Base-by-base conservation (phyloP, 257 asterid species). In the Nemophila menziesii region DNA sequence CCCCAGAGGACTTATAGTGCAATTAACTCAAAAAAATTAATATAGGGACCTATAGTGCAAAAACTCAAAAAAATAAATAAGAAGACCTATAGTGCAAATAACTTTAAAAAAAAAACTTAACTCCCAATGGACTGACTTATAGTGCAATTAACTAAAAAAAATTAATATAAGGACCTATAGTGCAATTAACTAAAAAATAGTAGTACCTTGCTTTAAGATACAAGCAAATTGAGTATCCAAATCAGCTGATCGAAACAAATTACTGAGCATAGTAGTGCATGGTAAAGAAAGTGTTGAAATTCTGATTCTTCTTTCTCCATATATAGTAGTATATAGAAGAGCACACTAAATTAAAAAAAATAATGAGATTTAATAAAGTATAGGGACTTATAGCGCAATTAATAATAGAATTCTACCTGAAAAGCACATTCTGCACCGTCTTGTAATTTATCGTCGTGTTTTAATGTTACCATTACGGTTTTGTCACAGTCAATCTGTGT, bases 301-400 rank as follows among this genome's bases (percentile, higher is more conserved):
- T 43, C 99, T 89, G 64, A 90, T 90, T 75, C 94, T 74, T 73
- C 99, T 75, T 73, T 90, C 94, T 54, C 99, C 99, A 60, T 70
- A 72, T 15, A 81, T 79, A 22, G 96, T 79, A 52, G 99, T 90
- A 80, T 90, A 90, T 46, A 90, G 94, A 56, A 90, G 93, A 27
- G 99, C 99, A 60, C 86, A 90, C 99, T 90, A 57, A 41, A 69
- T 39, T 52, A 9, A n/a, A 33, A 58, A 6, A 8, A 12, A 24
- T 10, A 15, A 3, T 29, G 26, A 46, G n/a, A 34, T 33, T 36
- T 18, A 19, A 41, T 22, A 18, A 16, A 33, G 21, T 3, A 4
- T 12, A 37, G 26, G 7, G 11, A 18, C 13, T 23, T 10, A 14
- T 11, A 15, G 2, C 0, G n/a, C 4, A 29, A 29, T 29, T 2